These are phyloP conservation scores for Euphorbia celastroides DNA, from an alignment of 441 rosid genomes.

Conservation along the genomic window DNA sequence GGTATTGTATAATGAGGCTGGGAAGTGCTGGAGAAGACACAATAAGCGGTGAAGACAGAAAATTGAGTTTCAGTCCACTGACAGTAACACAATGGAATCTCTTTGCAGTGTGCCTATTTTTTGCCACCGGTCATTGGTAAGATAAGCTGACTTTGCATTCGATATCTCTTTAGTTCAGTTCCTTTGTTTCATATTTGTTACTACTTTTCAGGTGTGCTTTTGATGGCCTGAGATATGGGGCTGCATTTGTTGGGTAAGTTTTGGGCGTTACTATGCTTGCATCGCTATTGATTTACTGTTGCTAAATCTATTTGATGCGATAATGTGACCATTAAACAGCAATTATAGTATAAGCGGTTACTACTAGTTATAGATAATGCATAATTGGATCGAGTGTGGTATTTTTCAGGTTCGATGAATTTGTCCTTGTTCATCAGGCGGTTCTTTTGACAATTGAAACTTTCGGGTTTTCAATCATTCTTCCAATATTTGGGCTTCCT, in stretches of 20 bases:
- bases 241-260: slow-evolving; percentile 95
- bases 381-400: slow-evolving; percentile 13
- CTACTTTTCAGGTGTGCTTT: slow-evolving; percentile 75
- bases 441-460: slow-evolving; percentile 82
- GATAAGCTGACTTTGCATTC: slow-evolving; percentile 24
- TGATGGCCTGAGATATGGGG: slow-evolving; percentile 96
- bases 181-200: neutral
- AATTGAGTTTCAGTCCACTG: slow-evolving; percentile 43
- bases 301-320: slow-evolving; percentile 1
- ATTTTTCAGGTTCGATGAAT: slow-evolving; percentile 84
- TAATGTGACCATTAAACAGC: neutral
- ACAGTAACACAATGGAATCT: slow-evolving; percentile 80
- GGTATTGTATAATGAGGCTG: slow-evolving; percentile 77
- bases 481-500: slow-evolving; percentile 81
- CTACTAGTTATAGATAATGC: neutral
- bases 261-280: slow-evolving; percentile 3
- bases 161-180: no score
- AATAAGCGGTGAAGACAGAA: slow-evolving; percentile 20
- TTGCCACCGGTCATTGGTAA: slow-evolving; percentile 92
- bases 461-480: slow-evolving; percentile 81
- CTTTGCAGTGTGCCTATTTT: slow-evolving; percentile 72
- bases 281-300: no score
- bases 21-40: slow-evolving; percentile 39
- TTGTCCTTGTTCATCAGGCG: slow-evolving; percentile 78
- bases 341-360: neutral